Base-by-base conservation (phyloP, 148 eudicot genomes). In the Cornus florida region DNA sequence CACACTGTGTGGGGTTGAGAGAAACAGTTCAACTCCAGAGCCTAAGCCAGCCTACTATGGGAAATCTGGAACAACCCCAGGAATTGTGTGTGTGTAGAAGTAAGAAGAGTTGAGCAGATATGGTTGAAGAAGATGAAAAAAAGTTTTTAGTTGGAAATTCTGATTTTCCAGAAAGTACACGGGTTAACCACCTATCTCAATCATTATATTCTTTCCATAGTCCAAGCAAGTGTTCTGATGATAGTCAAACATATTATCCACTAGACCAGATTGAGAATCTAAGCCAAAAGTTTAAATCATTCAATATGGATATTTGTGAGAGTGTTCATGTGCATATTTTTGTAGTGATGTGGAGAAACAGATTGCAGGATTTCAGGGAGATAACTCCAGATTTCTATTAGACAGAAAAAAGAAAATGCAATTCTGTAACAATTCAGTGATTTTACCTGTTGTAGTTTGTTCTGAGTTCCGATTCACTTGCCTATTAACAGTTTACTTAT, bases 21-120 rank as follows among this genome's bases (percentile, higher is more conserved):
- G 56, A 50, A 43, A 43, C 48, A 57, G 59, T 53, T 4, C 14
- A 80, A 17, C 9, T 43, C 43, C 71, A 39, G 32, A 75, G 53
- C 62, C 82, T 31, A 16, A 16, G 50, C 73, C 59, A 76, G 20
- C 28, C 41, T 76, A 20, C 23, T 69, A 35, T 35, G 38, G 38
- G 38, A 35, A 35, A 35, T 35, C 3, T 35, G 38, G 38, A 35
- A 35, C 38, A 35, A 2, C 38, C 3, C 38, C 38, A 35, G 38
- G 38, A 35, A 35, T 35, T 35, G 3, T 35, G 38, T 35, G 1
- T 33, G 38, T 35, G 50, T 33, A 76, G 75, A 67, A 78, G 68
- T 11, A 85, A 81, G 69, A 94, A 87, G 85, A 87, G 89, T 60
- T 93, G 97, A 97, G 97, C 96, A 75, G 98, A 93, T 77, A 85